phyloP scores from a whole-genome alignment of 2,329 filamentous ascomycete genomes.

The Aspergillus sp. region DNA sequence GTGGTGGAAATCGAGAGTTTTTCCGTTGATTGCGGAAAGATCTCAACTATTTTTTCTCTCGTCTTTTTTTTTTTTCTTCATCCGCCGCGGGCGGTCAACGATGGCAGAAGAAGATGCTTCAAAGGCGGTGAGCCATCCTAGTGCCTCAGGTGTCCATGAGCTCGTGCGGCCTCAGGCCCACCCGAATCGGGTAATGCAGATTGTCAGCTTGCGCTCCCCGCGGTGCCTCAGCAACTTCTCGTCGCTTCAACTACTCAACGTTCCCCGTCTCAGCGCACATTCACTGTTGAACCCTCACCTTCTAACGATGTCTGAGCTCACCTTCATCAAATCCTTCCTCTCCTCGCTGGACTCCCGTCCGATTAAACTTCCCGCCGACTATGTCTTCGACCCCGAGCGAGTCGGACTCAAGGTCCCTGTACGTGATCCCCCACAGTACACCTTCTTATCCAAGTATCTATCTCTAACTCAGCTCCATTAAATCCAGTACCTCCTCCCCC shows the following conservation, averaged over 20 bases:
- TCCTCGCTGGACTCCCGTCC: slow-evolving; percentile 74
- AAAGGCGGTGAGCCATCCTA: slow-evolving; percentile 20
- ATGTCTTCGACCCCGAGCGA: slow-evolving; percentile 80
- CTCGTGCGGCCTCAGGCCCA: slow-evolving; percentile 8
- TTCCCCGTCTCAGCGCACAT: too few species aligned
- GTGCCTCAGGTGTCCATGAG: slow-evolving; percentile 15
- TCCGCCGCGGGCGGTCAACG: slow-evolving; percentile 26
- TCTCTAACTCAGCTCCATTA: neutral
- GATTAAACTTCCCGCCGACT: slow-evolving; percentile 79
- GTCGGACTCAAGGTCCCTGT: slow-evolving; percentile 78
- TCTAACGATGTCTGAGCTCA: slow-evolving; percentile 70
- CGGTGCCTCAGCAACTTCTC: neutral
- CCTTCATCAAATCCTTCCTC: slow-evolving; percentile 83
- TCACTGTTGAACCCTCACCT: neutral
- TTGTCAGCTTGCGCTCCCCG: neutral
- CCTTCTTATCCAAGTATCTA: neutral
- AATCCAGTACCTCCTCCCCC: slow-evolving; percentile 47
- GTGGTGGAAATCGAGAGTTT: slow-evolving; percentile 12
- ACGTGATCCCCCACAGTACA: slow-evolving; percentile 32
- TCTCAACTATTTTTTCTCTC: slow-evolving; percentile 29
- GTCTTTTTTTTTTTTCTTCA: slow-evolving; percentile 24
- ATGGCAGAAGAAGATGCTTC: slow-evolving; percentile 20
- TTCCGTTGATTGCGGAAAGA: slow-evolving; percentile 13
- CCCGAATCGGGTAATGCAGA: slow-evolving; percentile 21
- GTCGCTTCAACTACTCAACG: neutral